phyloP scores from a whole-genome alignment of 495 filamentous ascomycete genomes.

The Aspergillus affinis region DNA sequence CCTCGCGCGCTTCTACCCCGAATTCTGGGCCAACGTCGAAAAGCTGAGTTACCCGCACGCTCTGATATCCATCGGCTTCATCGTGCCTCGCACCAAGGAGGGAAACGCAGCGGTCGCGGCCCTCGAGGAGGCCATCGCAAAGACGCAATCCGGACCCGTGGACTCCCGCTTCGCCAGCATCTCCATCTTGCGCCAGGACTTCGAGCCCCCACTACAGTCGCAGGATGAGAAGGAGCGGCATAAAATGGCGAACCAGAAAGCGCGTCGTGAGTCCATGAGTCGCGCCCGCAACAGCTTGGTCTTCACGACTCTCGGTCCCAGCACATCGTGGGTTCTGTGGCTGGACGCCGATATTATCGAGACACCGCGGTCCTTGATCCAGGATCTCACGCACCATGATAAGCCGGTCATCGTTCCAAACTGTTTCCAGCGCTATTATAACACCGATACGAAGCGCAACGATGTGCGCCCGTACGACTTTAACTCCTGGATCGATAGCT shows the following conservation, averaged over 20 bases:
- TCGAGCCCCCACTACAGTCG: slow-evolving; percentile 74
- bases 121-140: slow-evolving; percentile 79
- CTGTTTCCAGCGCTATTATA: slow-evolving; percentile 86
- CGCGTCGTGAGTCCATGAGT: slow-evolving; percentile 83
- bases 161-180: slow-evolving; percentile 85
- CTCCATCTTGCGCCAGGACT: slow-evolving; percentile 93
- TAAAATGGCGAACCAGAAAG: slow-evolving; percentile 84
- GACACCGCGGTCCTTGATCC: slow-evolving; percentile 80
- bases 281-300: slow-evolving; percentile 89
- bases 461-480: slow-evolving; percentile 89
- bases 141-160: slow-evolving; percentile 76
- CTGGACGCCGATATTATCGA: slow-evolving; percentile 91
- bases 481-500: slow-evolving; percentile 93
- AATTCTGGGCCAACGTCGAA: slow-evolving; percentile 94
- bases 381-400: slow-evolving; percentile 86
- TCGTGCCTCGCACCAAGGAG: slow-evolving; percentile 85
- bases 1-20: slow-evolving; percentile 86
- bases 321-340: slow-evolving; percentile 95
- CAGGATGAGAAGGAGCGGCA: slow-evolving; percentile 89
- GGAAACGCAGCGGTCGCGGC: slow-evolving; percentile 79
- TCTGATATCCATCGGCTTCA: slow-evolving; percentile 92
- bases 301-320: slow-evolving; percentile 95
- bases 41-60: slow-evolving; percentile 87
- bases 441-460: slow-evolving; percentile 64
- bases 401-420: slow-evolving; percentile 90